Conservation (phyloP, 2,329 filamentous ascomycete genomes). For the Neurospora sp. region DNA sequence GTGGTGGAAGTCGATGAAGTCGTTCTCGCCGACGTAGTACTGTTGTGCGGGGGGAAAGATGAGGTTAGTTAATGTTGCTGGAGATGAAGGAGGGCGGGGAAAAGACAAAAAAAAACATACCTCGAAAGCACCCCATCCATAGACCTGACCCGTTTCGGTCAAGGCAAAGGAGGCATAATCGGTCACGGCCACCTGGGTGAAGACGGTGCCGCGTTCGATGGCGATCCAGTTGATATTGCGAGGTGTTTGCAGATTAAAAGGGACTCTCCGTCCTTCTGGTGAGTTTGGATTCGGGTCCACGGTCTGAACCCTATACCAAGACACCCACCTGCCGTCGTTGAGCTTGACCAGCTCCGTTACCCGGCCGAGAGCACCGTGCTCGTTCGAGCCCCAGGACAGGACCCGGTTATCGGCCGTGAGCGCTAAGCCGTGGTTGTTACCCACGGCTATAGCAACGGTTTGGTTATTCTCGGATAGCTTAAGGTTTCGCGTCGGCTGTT, state of each 20-base stretch:
- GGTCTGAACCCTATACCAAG: slow-evolving; percentile 15
- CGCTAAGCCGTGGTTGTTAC: slow-evolving; percentile 72
- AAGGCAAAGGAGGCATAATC: slow-evolving; percentile 69
- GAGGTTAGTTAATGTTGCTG: slow-evolving; percentile 1
- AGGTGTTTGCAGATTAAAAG: slow-evolving; percentile 33
- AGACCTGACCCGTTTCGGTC: slow-evolving; percentile 64
- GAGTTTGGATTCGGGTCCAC: slow-evolving; percentile 44
- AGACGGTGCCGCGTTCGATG: slow-evolving; percentile 19
- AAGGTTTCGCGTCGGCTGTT: slow-evolving; percentile 60
- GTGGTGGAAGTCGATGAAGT: slow-evolving; percentile 19
- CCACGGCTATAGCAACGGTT: slow-evolving; percentile 65
- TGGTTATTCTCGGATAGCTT: slow-evolving; percentile 38
- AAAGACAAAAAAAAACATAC: slow-evolving; percentile 17
- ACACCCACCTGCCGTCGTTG: not conserved
- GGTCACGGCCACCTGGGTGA: slow-evolving; percentile 55
- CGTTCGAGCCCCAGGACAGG: slow-evolving; percentile 79
- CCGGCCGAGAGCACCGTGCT: slow-evolving; percentile 69
- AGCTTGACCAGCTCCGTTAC: slow-evolving; percentile 36
- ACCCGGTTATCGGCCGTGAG: slow-evolving; percentile 72
- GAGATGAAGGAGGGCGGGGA: not conserved
- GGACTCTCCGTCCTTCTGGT: slow-evolving; percentile 31
- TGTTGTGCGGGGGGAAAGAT: not conserved
- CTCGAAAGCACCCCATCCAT: slow-evolving; percentile 76
- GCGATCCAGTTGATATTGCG: slow-evolving; percentile 37
- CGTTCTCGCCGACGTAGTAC: slow-evolving; percentile 34